phyloP scores from a whole-genome alignment of 2,329 filamentous ascomycete species.

The Fusarium anguioides region DNA sequence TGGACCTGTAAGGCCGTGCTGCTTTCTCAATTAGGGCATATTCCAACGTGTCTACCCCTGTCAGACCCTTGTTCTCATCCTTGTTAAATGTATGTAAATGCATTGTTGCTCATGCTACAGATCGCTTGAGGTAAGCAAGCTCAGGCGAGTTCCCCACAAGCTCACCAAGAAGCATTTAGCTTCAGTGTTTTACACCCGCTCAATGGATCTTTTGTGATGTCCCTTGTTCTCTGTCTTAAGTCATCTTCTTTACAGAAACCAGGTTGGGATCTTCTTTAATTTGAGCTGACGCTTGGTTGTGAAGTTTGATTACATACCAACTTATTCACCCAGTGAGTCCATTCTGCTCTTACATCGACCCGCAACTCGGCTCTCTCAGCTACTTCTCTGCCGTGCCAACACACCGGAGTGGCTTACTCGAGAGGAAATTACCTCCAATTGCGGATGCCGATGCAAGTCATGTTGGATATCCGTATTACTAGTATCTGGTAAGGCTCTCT shows the following conservation, averaged over 20 bases:
- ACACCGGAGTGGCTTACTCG: conserved; percentile 30
- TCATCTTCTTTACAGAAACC: conserved; percentile 10
- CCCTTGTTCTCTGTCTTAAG: conserved; percentile 20
- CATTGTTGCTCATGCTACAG: conserved; percentile 39
- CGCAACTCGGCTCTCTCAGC: conserved; percentile 18
- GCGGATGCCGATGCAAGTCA: conserved; percentile 23
- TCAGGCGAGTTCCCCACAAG: conserved; percentile 38
- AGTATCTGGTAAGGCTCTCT: conserved; percentile 38
- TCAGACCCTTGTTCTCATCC: conserved; percentile 25
- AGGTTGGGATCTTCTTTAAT: conserved; percentile 14
- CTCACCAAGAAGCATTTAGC: conserved; percentile 36
- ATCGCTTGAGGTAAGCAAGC: conserved; percentile 14
- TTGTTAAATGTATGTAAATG: conserved; percentile 40
- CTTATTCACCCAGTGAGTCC: conserved; percentile 10
- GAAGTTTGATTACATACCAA: conserved; percentile 25
- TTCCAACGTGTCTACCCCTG: conserved; percentile 30
- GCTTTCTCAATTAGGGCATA: conserved; percentile 38
- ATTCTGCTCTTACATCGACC: conserved; percentile 15
- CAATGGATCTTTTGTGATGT: conserved; percentile 33
- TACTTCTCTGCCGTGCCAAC: conserved; percentile 14
- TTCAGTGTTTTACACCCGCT: conserved; percentile 26
- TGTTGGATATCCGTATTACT: conserved; percentile 14
- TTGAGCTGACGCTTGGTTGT: conserved; percentile 22
- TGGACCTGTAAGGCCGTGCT: conserved; percentile 33
- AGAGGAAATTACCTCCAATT: conserved; percentile 31